Evolutionary conservation across 306 rosid species (phyloP).

Genomic region (Sesbania bispinosa): DNA sequence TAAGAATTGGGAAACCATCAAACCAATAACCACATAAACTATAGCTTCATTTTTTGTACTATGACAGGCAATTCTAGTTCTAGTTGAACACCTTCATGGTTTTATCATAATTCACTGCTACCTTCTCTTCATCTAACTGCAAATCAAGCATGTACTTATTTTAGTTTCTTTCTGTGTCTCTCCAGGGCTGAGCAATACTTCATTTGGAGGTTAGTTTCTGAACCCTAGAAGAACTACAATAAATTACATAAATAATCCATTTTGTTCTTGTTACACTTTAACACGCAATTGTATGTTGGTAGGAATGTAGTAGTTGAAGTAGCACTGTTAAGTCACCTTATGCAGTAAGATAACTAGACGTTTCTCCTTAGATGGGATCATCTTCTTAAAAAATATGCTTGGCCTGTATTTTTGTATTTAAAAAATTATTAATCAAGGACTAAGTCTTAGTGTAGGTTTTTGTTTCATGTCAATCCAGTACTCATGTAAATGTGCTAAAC

Average conservation of each 20-base stretch:
- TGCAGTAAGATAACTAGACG: background rate
- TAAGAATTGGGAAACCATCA: background rate
- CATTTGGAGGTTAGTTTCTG: slow-evolving; percentile 81
- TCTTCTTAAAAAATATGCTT: background rate
- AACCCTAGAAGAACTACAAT: background rate
- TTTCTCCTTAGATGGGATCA: background rate
- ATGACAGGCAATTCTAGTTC: background rate
- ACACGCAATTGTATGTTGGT: too few species aligned
- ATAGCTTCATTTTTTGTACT: background rate
- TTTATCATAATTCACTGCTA: background rate
- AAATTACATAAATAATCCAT: background rate
- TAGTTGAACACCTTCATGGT: background rate
- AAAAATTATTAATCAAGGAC: background rate
- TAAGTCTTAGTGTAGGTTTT: background rate
- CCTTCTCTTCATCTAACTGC: background rate
- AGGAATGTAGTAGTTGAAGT: background rate
- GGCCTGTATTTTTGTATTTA: background rate
- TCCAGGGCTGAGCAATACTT: slow-evolving; percentile 84
- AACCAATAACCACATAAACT: background rate
- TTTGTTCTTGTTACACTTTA: background rate
- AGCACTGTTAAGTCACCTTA: background rate
- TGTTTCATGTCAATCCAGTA: background rate
- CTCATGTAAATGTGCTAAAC: background rate
- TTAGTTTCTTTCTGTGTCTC: slow-evolving; percentile 27
- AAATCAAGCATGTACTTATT: slow-evolving; percentile 27